Evolutionary conservation across 495 filamentous ascomycete genomes (phyloP), one percentile per base, ranked within the genome.

Genomic region (Pyrenopolyporus hunteri): DNA sequence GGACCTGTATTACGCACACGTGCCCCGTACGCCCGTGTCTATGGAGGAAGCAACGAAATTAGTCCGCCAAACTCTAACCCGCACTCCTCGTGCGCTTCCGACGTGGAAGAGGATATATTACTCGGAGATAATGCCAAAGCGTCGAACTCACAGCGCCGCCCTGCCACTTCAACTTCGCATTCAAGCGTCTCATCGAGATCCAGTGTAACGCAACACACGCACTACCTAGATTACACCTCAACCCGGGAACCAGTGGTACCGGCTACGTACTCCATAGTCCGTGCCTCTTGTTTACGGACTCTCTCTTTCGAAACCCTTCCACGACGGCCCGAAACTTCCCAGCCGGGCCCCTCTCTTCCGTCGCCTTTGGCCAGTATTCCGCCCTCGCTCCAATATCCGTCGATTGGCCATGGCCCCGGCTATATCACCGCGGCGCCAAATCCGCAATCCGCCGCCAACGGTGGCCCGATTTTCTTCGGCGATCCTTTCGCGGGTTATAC

Each of bases 221-320:
- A 97, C 67, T 89, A 87, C 33, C 75, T 95, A 31, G 91, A 91
- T 70, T 97, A 94, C 70, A 86, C 92, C 31, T 93, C 93, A 1
- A 91, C 89, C 1, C 87, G 90, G 61, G 89, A 90, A 23, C 90
- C 93, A 5, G 77, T 88, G 0, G 82, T 86, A n/a, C 82, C 89
- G 9, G 75, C 78, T 3, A 88, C 89, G n/a, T 96, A 91, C 71
- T 89, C 92, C 14, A 83, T 93, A 20, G 82, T 97, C 25, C 89
- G 93, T 40, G 87, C 89, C 43, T 91, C 91, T 5, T 93, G 88
- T 54, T 84, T 97, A 59, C 89, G 92, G 51, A 92, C 93, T 0
- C 80, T 97, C 14, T 93, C 89, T 32, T 88, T 89, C 59, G 93
- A 97, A 67, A 87, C 87, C 2, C 84, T 96, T 1, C 93, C 93